phyloP scores from a whole-genome alignment of 1,284 basidiomycete species.

The Vanrija pseudolonga region DNA sequence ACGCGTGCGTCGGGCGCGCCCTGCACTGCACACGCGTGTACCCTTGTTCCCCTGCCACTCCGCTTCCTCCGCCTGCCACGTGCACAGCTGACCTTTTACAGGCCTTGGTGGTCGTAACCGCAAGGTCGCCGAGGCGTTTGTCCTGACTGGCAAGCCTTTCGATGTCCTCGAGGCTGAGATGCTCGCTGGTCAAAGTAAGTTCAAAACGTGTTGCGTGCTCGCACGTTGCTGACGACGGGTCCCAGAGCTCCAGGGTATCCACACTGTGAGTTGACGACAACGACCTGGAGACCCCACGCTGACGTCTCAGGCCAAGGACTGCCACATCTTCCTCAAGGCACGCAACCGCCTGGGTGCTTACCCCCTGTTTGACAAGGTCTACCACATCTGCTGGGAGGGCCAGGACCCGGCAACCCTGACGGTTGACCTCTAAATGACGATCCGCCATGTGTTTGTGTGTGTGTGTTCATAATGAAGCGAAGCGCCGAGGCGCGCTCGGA shows the following conservation, averaged over 20 bases:
- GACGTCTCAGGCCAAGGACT: constrained; percentile 46
- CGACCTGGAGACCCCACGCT: constrained; percentile 3
- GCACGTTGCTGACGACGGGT: no score
- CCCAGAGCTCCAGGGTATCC: constrained; percentile 53
- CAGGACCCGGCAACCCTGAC: constrained; percentile 48
- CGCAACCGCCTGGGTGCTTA: constrained; percentile 53
- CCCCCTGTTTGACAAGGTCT: constrained; percentile 56
- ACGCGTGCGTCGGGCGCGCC: no score
- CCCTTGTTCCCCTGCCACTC: no score
- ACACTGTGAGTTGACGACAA: constrained; percentile 35
- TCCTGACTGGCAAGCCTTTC: constrained; percentile 53
- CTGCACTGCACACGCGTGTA: no score
- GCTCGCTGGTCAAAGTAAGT: constrained; percentile 56
- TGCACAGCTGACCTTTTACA: constrained; percentile 4
- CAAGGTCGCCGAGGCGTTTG: constrained; percentile 53
- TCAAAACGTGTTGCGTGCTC: no score
- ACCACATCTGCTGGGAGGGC: constrained; percentile 49
- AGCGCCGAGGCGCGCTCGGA: no score
- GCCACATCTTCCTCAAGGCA: constrained; percentile 54
- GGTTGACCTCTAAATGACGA: constrained; percentile 23
- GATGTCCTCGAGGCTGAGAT: constrained; percentile 56
- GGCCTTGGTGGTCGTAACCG: constrained; percentile 57
- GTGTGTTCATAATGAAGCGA: not conserved
- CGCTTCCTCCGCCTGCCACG: no score
- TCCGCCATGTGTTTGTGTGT: no score